Percentiles rank a stretch among this genome's conserved stretches.
Conservation (phyloP, 192 early-diverging fungal species). For the Rhizophagus clarus region DNA sequence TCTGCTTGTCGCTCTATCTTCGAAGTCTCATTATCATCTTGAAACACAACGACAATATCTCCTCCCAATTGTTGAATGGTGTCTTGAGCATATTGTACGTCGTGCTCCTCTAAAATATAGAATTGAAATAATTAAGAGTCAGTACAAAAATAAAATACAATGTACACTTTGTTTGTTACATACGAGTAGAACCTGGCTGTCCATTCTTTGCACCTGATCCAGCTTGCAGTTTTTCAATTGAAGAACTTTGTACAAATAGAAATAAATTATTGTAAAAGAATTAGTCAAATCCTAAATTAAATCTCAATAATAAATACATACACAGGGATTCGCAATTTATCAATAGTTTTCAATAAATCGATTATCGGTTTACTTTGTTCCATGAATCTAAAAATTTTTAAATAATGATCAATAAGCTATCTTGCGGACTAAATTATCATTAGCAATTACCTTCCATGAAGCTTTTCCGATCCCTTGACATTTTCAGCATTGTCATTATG, state of each 20-base stretch:
- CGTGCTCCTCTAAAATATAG: constrained; percentile 46
- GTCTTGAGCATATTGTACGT: constrained; percentile 66
- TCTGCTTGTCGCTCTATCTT: constrained; percentile 65
- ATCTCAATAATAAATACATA: constrained; percentile 37
- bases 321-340: constrained; percentile 64
- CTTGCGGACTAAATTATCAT: not conserved
- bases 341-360: constrained; percentile 70
- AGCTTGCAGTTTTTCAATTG: constrained; percentile 12
- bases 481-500: constrained; percentile 69
- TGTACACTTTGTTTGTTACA: not conserved
- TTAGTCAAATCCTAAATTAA: not conserved
- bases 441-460: constrained; percentile 45
- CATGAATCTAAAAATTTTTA: constrained; percentile 47
- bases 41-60: constrained; percentile 68
- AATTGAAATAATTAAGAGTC: not conserved
- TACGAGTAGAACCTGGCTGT: constrained; percentile 1
- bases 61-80: constrained; percentile 64
- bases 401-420: not conserved
- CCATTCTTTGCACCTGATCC: not conserved
- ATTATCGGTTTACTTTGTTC: constrained; percentile 75
- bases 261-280: not conserved
- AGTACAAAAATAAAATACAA: not conserved
- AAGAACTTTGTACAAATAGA: constrained; percentile 11
- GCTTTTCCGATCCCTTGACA: constrained; percentile 54
- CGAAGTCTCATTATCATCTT: constrained; percentile 69